Base-by-base conservation (phyloP, 768 basidiomycete genomes). In the Mycena galericulata region DNA sequence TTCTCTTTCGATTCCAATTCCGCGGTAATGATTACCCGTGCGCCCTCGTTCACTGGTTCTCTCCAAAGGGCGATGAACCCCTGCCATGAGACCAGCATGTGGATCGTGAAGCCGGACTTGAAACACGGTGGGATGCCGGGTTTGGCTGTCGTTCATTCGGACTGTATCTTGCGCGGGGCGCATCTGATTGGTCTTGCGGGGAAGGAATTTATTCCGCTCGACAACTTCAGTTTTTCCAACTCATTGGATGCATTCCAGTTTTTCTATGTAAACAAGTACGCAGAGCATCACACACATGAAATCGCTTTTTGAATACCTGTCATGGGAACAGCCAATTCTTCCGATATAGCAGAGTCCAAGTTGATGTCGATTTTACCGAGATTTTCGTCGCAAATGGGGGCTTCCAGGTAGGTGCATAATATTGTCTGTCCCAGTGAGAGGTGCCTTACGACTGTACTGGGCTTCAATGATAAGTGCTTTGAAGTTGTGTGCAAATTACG, bases 41-140 rank as follows among this genome's bases (percentile, higher is more conserved):
- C 47, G 76, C 76, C 0, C 58, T 79, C 4, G 71, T 79, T 4
- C 49, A 74, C 15, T 79, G 79, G 79, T 79, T 76, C 45, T 51
- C 55, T 11, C 18, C 40, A 17, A 26, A 62, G 3, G 57, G 57
- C 0, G 64, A 71, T 14, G 40, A 32, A 4, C 78, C 79, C 2
- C n/a, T 70, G 75, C 55, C 26, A 41, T 1, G 56, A 70, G 4
- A 77, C 76, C 14, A 74, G 77, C 2, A 67, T 77, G 65, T 77
- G 76, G 76, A 66, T 75, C 43, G 75, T 78, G 0, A 49, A 67
- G 34, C 78, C 76, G 0, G 72, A 76, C 20, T 65, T 29, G 1
- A 11, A 40, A 18, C 57, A 43, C 8, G 54, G 62, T 29, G 47
- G 40, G 18, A 43, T 24, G 12, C 68, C 57, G 1, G 27, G 27